Conservation (phyloP, 176 grass and related monocot genomes). For the Cenchrus americanus region DNA sequence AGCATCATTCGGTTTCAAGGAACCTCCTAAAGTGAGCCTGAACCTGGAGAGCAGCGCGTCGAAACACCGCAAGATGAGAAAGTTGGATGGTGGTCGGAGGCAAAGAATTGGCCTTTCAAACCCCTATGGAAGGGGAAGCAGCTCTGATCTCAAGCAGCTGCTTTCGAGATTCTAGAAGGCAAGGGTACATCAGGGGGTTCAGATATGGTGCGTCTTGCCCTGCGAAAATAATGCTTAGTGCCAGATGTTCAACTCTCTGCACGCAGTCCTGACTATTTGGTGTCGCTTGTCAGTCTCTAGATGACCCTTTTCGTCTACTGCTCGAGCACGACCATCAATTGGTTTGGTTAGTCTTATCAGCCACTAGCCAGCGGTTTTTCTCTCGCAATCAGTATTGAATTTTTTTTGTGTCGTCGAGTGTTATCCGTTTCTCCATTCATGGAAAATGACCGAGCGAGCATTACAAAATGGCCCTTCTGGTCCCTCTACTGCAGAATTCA, state of each 20-base stretch:
- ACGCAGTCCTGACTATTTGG: neutral
- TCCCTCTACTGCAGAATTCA: neutral
- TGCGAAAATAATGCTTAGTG: neutral
- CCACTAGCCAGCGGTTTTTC: too few relatives aligned
- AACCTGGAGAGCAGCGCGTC: slow-evolving; percentile 74
- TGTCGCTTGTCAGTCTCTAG: too few relatives aligned
- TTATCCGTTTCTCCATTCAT: too few relatives aligned
- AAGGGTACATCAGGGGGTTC: neutral
- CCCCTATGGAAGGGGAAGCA: slow-evolving; percentile 55
- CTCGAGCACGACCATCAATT: too few relatives aligned
- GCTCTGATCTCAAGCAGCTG: slow-evolving; percentile 45
- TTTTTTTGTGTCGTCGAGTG: too few relatives aligned
- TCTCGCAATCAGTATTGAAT: too few relatives aligned
- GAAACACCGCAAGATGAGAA: slow-evolving; percentile 63
- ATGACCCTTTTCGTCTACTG: too few relatives aligned
- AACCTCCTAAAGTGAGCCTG: slow-evolving; percentile 69
- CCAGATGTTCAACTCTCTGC: neutral
- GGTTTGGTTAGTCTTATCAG: too few relatives aligned
- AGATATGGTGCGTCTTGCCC: too few relatives aligned
- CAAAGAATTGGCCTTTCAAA: slow-evolving; percentile 68
- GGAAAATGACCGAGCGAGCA: too few relatives aligned
- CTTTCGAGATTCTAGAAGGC: slow-evolving; percentile 53
- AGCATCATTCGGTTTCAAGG: slow-evolving; percentile 71
- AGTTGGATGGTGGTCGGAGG: slow-evolving; percentile 47
- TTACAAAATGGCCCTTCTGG: too few relatives aligned